Base-by-base conservation (phyloP, 192 early-diverging fungal species). In the Rhizophagus clarus region DNA sequence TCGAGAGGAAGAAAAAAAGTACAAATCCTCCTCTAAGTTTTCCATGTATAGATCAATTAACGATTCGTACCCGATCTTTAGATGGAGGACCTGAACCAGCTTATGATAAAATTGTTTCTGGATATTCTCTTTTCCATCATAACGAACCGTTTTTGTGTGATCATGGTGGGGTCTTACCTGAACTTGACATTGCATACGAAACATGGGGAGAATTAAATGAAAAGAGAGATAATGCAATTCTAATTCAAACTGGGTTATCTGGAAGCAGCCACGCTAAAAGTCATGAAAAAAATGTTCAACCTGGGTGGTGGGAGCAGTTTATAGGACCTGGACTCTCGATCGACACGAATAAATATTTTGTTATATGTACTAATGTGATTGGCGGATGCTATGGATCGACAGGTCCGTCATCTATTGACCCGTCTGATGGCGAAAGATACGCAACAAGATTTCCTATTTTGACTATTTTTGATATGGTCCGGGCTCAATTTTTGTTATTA, bases 271-370 rank as follows among this genome's bases (percentile, higher is more conserved):
- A 99, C 77, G 97, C 97, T 61, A 96, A 93, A 82, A 95, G 93
- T 73, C 95, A 97, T 77, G 86, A 82, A 15, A 85, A 88, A 22
- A 97, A 99, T 87, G 80, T 74, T 32, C 85, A 89, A 11, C 89
- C 91, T 17, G 97, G 97, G 66, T 99, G 97, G 97, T 99, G 97
- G 97, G 96, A 99, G 80, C 91, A 92, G 80, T 99, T 98, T 80
- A 99, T 99, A 70, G 77, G 97, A 1, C 95, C 97, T n/a, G 96
- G 97, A 56, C 77, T 87, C 32, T 89, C 96, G 4, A 90, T 99
- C 24, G 98, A 99, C 74, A 98, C 97, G 37, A 89, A 96, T 87
- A 93, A 94, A 83, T 98, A 95, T 88, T 94, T 92, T 87, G 94
- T 99, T 0, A 94, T 98, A 66, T 99, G 98, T 79, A 96, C 96